Percentiles rank a stretch among this genome's conserved stretches.
Evolutionary conservation across 352 stramenopile species (phyloP).

Genomic region (Phytophthora gonapodyides): DNA sequence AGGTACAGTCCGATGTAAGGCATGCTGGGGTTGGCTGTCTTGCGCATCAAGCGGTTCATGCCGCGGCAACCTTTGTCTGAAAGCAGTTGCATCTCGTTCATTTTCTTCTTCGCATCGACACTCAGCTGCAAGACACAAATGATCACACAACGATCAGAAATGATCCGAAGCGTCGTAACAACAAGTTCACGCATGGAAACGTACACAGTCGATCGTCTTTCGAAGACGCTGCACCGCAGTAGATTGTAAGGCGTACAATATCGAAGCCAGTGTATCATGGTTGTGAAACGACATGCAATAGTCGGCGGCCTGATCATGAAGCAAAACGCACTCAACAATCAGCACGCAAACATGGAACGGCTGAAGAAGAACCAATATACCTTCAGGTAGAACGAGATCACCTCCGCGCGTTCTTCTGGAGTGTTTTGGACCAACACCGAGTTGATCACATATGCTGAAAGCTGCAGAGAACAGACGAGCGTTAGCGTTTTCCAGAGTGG

Average conservation of each 20-base stretch:
- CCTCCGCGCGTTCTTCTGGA: conserved; percentile 62
- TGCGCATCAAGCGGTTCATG: conserved; percentile 87
- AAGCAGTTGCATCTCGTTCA: conserved; percentile 80
- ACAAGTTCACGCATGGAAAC: conserved; percentile 12
- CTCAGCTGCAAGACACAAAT: conserved; percentile 46
- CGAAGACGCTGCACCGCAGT: conserved; percentile 85
- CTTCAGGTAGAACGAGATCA: conserved; percentile 81
- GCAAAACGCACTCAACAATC: conserved; percentile 1
- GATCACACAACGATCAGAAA: conserved; percentile 4
- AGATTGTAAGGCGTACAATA: conserved; percentile 86
- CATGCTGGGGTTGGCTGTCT: conserved; percentile 74
- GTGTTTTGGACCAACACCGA: conserved; percentile 74
- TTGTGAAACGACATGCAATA: conserved; percentile 76
- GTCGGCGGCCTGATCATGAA: conserved; percentile 59
- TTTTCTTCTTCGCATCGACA: conserved; percentile 63
- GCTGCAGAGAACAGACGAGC: conserved; percentile 27
- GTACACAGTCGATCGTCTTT: conserved; percentile 75
- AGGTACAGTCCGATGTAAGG: conserved; percentile 88
- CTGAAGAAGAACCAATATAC: conserved; percentile 30
- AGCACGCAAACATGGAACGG: not conserved
- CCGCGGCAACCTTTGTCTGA: conserved; percentile 85
- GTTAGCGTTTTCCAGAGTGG: not conserved
- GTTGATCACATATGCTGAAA: conserved; percentile 86
- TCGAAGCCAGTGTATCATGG: conserved; percentile 82
- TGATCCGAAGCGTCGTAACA: not conserved